Percentiles rank a stretch among this genome's conserved stretches.
These are phyloP conservation scores for Lenwebbia sp. DNA, from an alignment of 345 rosid genomes.

Conservation along the genomic window DNA sequence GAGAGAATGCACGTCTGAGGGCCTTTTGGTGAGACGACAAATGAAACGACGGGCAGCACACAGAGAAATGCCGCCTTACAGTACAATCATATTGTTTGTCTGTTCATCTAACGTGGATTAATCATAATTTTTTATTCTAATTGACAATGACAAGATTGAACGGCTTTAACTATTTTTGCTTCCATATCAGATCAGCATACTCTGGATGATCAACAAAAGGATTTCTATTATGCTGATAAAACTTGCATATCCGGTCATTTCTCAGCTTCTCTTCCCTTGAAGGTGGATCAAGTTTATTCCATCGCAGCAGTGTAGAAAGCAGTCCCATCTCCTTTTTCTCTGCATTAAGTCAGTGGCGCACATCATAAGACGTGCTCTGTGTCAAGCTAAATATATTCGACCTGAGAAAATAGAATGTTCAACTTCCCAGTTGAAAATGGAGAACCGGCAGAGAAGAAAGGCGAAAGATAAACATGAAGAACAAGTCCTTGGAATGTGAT, in stretches of 20 bases:
- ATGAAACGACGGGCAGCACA: not conserved
- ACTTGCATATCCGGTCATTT: conserved; percentile 9
- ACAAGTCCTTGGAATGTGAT: not conserved
- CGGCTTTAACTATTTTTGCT: not conserved
- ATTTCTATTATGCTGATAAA: conserved; percentile 7
- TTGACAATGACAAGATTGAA: not conserved
- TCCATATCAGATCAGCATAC: conserved; percentile 6
- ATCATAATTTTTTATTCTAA: not conserved
- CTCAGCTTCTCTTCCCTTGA: conserved; percentile 9
- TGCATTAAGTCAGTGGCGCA: not conserved
- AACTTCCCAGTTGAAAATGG: not conserved
- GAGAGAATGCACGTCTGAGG: not conserved
- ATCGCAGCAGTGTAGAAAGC: conserved; percentile 7
- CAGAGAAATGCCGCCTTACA: not conserved
- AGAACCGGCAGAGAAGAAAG: not conserved
- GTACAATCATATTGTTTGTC: not conserved
- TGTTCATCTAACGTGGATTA: not conserved
- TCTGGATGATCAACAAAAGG: conserved; percentile 11
- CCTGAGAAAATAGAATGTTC: not conserved
- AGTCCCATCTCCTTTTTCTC: conserved; percentile 8
- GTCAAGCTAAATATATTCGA: not conserved
- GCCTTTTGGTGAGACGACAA: not conserved
- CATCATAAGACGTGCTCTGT: not conserved
- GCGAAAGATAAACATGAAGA: not conserved
- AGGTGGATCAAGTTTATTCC: conserved; percentile 7